Conservation (phyloP, 2,329 filamentous ascomycete species). For the Monosporascus sp. region DNA sequence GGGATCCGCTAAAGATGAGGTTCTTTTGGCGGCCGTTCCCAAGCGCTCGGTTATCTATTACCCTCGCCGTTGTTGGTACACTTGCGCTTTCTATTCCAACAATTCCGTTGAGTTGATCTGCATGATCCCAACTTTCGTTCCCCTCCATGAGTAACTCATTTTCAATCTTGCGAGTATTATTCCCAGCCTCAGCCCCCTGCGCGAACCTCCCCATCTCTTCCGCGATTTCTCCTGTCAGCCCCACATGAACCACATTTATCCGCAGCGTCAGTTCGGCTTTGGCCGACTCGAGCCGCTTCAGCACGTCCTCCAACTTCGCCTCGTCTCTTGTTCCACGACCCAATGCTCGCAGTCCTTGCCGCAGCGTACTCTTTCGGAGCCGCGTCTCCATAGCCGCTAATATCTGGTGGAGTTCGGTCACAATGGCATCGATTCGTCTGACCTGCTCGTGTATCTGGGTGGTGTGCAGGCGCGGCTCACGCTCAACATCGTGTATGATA, state of each 20-base stretch:
- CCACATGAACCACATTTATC: background rate
- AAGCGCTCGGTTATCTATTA: too few relatives aligned
- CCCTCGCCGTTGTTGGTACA: too few relatives aligned
- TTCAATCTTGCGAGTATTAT: too few relatives aligned
- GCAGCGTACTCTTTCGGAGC: background rate
- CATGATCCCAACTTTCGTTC: background rate
- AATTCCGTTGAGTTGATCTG: background rate
- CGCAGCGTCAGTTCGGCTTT: background rate
- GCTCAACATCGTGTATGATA: background rate
- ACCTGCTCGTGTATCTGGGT: background rate
- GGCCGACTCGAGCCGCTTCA: background rate
- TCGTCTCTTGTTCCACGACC: background rate
- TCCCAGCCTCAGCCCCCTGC: too few relatives aligned
- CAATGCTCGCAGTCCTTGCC: background rate
- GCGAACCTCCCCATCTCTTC: background rate
- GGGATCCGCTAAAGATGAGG: too few relatives aligned
- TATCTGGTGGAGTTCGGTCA: background rate
- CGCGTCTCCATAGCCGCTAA: background rate
- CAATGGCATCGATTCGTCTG: background rate
- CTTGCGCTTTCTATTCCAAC: too few relatives aligned
- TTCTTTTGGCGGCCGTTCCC: too few relatives aligned
- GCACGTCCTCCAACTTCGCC: background rate
- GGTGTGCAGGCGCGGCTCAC: background rate
- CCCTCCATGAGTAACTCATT: too few relatives aligned
- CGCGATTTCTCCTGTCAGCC: background rate